phyloP scores from a whole-genome alignment of 2,329 filamentous ascomycete species.

The Corniculantispora saksenae region DNA sequence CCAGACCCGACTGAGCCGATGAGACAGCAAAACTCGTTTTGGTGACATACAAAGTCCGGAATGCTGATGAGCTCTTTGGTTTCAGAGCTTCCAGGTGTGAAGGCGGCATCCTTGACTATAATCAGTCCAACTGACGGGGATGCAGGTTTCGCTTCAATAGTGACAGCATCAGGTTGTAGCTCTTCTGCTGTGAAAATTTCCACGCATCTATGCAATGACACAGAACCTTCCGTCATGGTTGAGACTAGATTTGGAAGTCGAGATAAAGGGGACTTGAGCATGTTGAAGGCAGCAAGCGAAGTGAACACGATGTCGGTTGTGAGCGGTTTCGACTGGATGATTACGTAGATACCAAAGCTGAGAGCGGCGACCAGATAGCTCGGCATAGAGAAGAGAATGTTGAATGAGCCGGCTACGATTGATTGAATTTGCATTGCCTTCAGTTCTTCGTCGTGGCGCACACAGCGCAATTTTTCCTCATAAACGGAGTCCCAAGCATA shows the following conservation, averaged over 20 bases:
- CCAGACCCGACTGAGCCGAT: constrained; percentile 84
- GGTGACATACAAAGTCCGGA: constrained; percentile 79
- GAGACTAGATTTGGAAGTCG: constrained; percentile 92
- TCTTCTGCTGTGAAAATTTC: constrained; percentile 80
- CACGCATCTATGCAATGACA: constrained; percentile 78
- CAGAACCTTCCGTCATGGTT: constrained; percentile 82
- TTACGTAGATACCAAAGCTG: constrained; percentile 84
- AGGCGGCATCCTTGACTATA: constrained; percentile 75
- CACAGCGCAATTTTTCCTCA: constrained; percentile 87
- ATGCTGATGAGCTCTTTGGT: constrained; percentile 67
- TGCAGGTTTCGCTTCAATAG: constrained; percentile 62
- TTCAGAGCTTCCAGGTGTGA: constrained; percentile 84
- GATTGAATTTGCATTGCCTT: constrained; percentile 90
- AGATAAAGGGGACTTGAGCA: constrained; percentile 84
- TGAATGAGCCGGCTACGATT: constrained; percentile 81
- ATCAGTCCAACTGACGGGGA: constrained; percentile 78
- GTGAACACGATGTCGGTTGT: constrained; percentile 91
- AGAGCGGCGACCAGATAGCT: constrained; percentile 91
- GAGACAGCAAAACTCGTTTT: constrained; percentile 82
- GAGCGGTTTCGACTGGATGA: constrained; percentile 71
- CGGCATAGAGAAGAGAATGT: constrained; percentile 93
- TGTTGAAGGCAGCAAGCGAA: constrained; percentile 81
- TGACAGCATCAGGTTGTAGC: constrained; percentile 76
- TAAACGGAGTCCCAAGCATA: constrained; percentile 92
- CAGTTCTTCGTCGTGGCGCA: constrained; percentile 85